A percentile compares a stretch with the other conserved stretches of the same genome.
Evolutionary conservation across 2,329 filamentous ascomycete genomes (phyloP).

Genomic region (Cladophialophora exuberans): DNA sequence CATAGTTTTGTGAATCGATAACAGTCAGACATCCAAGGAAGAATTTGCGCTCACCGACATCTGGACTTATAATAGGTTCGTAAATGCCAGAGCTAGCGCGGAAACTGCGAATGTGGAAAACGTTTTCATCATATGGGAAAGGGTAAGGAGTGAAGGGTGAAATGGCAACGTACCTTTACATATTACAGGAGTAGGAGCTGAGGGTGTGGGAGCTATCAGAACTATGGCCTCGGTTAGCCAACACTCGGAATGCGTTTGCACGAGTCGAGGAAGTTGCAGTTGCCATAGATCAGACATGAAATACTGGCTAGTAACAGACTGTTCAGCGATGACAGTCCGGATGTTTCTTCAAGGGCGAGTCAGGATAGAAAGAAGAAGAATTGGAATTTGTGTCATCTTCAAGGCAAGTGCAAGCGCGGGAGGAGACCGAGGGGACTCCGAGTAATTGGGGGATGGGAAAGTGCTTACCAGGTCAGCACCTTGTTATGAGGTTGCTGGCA

Average conservation of each 20-base stretch:
- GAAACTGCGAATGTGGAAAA: conserved; percentile 66
- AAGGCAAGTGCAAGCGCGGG: conserved; percentile 22
- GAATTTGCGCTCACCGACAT: conserved; percentile 51
- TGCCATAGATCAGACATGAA: conserved; percentile 61
- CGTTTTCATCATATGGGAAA: conserved; percentile 52
- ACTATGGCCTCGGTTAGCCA: conserved; percentile 14
- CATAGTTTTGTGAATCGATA: background rate
- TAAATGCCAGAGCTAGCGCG: conserved; percentile 57
- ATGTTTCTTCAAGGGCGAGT: conserved; percentile 69
- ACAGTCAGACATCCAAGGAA: conserved; percentile 59
- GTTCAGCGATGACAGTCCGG: conserved; percentile 64
- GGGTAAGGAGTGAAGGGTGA: background rate
- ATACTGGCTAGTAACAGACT: conserved; percentile 75
- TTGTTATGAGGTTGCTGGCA: background rate
- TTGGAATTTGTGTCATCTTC: conserved; percentile 60
- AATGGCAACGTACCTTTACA: conserved; percentile 13
- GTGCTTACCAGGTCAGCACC: conserved; percentile 10
- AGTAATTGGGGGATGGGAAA: background rate
- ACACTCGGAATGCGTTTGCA: background rate
- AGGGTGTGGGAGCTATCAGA: background rate
- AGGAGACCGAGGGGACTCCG: background rate
- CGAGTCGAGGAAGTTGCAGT: background rate
- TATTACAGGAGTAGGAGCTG: too few species aligned
- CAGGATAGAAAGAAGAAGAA: conserved; percentile 67
- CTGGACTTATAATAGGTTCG: conserved; percentile 52